phyloP scores from a whole-genome alignment of 495 filamentous ascomycete species.

The Tuber aestivum region DNA sequence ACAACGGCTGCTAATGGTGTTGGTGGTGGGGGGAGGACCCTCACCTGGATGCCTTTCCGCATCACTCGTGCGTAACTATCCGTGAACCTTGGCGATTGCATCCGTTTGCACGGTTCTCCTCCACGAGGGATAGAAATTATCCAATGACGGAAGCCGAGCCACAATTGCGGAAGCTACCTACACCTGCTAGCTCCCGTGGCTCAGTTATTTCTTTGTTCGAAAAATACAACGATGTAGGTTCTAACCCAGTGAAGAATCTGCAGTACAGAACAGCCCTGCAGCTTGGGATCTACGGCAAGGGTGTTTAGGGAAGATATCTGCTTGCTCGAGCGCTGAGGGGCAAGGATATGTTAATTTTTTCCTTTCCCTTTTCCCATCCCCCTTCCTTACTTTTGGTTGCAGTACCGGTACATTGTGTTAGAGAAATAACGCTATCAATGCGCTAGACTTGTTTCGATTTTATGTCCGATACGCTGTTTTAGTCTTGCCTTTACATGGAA shows the following conservation, averaged over 20 bases:
- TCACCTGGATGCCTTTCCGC: neutral
- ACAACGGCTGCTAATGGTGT: neutral
- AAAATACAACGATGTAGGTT: slow-evolving; percentile 14
- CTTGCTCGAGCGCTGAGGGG: neutral
- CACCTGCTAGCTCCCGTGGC: slow-evolving; percentile 30
- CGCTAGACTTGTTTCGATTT: neutral
- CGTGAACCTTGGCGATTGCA: slow-evolving; percentile 25
- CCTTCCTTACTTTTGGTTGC: neutral
- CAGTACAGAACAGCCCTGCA: slow-evolving; percentile 17
- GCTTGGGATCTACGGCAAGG: slow-evolving; percentile 27
- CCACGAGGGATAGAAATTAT: slow-evolving; percentile 28
- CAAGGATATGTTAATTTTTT: neutral
- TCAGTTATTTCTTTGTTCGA: slow-evolving; percentile 35
- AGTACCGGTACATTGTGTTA: neutral
- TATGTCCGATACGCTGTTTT: neutral
- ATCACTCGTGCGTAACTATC: slow-evolving; percentile 6
- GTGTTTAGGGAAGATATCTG: neutral
- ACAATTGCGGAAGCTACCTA: slow-evolving; percentile 5
- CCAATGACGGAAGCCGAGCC: slow-evolving; percentile 26
- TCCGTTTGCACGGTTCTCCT: slow-evolving; percentile 34
- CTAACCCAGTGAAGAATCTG: slow-evolving; percentile 35
- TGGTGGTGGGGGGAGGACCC: neutral
- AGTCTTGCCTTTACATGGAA: neutral
- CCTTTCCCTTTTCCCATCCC: neutral
- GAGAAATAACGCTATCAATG: neutral